Base-by-base conservation (phyloP, 1,139 yeast species). In the Debaryomyces coudertii region DNA sequence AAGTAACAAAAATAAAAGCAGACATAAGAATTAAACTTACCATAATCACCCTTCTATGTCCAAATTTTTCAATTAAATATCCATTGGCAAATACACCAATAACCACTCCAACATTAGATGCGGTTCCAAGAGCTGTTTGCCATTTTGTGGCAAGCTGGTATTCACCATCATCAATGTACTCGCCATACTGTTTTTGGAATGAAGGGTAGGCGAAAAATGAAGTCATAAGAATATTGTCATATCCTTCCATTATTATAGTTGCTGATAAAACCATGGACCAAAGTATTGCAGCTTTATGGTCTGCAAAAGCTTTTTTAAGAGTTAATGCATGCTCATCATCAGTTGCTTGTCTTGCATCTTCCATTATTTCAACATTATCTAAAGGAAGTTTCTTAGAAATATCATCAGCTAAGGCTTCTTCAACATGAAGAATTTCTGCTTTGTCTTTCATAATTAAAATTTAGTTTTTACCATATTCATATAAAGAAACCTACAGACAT, bases 81-180 rank as follows among this genome's bases (percentile, higher is more conserved):
- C 80, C 81, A 40, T 77, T 74, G 39, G 65, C 42, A 49, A 70
- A 65, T 48, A 76, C 66, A 43, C 83, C 82, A 37, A 79, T 48
- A 43, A 78, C 60, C 46, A 72, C 74, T 52, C 82, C 81, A 44
- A 69, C 67, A 44, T 73, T 64, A 27, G 66, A 65, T 42, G 73
- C 68, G 77, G 76, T 73, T 15, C 71, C 61, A 47, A 78, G 61
- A 20, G 71, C 72, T 28, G 77, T 76, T 60, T 78, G 83, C 75
- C 79, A 76, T 38, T 64, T 61, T 15, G 79, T 73, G 8, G 77
- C 68, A 18, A 79, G 60, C 53, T 73, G 68, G 51, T 68, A 73
- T 12, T 58, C 55, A 18, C 65, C 66, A 15, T 53, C 49, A 1
- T 60, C 62, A 48, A 36, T 14, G 12, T 55, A 60, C 30, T 54